Evolutionary conservation across 768 basidiomycete genomes (phyloP), one percentile per base, ranked within the genome.

Genomic region (Calocera cornea): DNA sequence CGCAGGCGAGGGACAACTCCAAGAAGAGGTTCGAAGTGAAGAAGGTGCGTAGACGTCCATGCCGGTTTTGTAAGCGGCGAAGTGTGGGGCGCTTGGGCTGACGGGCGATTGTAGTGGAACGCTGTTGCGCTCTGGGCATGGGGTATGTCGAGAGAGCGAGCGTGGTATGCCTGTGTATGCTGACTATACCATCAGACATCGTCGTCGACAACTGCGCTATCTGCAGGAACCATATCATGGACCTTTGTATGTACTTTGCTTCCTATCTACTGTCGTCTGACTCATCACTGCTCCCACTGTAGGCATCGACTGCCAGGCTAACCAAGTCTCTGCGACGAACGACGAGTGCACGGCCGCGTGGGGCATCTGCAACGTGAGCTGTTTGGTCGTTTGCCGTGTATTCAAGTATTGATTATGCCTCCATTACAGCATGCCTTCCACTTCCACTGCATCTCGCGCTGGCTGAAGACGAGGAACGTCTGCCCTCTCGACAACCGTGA

Each of bases 271-370:
- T 16, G 1, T 12, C 36, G 7, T 41, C 24, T 66, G 49, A 47
- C 36, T 34, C 22, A 65, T 17, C 11, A 34, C 7, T n/a, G 22
- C 16, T 31, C 34, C 44, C 14, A 60, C 47, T 31, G 2, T 70
- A 99, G 95, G 97, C 80, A 99, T 99, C 76, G 97, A 99, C 76
- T 99, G 97, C 77, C 97, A 99, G 77, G 97, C 97, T 49, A 98
- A 99, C 77, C 97, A 98, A 76, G 91, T 95, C 2, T 97, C 94
- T 31, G 92, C 95, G 16, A 93, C 93, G 8, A 92, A 88, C 72
- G 95, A 98, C 73, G 95, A 95, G 75, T 95, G 93, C 74, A 97
- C 95, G 67, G 95, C 95, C 1, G 95, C 95, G 1, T 99, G 97
- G 97, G 97, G 97, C 64, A 94, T 95, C 64, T 99, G 97, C 77